Conservation (phyloP, 805 yeast species). For the Ogataea minuta region DNA sequence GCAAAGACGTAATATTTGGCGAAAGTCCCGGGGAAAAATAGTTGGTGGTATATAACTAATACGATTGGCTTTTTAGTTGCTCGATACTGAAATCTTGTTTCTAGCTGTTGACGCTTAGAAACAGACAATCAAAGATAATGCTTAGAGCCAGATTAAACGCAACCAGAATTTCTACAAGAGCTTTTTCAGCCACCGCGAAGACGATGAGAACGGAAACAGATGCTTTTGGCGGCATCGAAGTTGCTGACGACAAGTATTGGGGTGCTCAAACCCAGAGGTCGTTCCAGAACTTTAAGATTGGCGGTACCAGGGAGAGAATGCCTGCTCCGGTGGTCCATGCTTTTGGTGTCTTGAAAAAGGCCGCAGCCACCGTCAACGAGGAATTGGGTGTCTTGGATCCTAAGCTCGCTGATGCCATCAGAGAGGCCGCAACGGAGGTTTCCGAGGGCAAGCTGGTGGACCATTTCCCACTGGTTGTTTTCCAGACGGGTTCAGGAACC, state of each 20-base stretch:
- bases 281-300: constrained; percentile 89
- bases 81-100: not conserved
- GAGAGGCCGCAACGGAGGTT: constrained; percentile 94
- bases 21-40: constrained; percentile 2
- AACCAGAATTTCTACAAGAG: constrained; percentile 23
- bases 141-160: constrained; percentile 27
- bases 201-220: constrained; percentile 76
- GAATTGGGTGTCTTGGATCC: constrained; percentile 82
- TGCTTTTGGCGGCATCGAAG: constrained; percentile 96
- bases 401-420: constrained; percentile 77
- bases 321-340: constrained; percentile 90
- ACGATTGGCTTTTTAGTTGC: not conserved
- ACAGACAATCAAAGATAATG: constrained; percentile 14
- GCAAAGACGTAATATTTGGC: not conserved
- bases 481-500: constrained; percentile 99
- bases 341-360: constrained; percentile 90
- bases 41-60: constrained; percentile 1
- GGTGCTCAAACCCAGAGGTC: constrained; percentile 99
- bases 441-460: constrained; percentile 86
- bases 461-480: constrained; percentile 96
- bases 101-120: constrained; percentile 2
- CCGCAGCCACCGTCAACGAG: constrained; percentile 89
- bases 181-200: constrained; percentile 31
- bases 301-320: constrained; percentile 86
- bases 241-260: constrained; percentile 84